Conservation (phyloP, 176 grass and related monocot species). For the Phragmites australis region DNA sequence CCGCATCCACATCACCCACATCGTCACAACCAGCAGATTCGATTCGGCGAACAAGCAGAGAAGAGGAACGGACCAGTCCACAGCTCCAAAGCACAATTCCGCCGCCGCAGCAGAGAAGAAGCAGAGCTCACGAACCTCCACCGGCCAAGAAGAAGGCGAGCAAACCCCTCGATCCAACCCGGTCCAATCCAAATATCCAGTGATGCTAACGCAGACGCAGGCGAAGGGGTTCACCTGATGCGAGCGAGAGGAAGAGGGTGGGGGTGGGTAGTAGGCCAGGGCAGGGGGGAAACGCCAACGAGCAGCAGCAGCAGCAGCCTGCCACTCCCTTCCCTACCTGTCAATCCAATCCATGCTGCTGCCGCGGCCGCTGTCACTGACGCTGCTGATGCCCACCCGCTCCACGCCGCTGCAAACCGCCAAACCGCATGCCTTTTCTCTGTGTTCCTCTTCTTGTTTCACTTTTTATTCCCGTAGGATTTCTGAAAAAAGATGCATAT, state of each 20-base stretch:
- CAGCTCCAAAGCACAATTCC: constrained; percentile 28
- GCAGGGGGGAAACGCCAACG: constrained; percentile 26
- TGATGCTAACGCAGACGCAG: constrained; percentile 1
- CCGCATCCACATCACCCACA: constrained; percentile 28
- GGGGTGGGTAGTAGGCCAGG: background rate
- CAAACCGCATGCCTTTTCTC: constrained; percentile 51
- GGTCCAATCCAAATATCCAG: background rate
- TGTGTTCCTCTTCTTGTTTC: background rate
- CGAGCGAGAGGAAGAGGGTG: background rate
- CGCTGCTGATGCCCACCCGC: constrained; percentile 30
- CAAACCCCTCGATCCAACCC: background rate
- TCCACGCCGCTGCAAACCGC: constrained; percentile 49
- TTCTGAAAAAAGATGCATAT: background rate
- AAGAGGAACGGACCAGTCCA: background rate
- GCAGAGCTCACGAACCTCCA: background rate
- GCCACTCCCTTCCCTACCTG: constrained; percentile 37
- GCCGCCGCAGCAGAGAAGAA: background rate
- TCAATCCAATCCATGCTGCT: constrained; percentile 21
- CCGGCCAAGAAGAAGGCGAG: background rate
- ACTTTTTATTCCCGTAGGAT: background rate
- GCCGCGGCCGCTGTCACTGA: constrained; percentile 17
- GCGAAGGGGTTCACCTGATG: constrained; percentile 34
- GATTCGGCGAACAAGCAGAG: background rate
- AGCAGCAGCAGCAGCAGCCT: constrained; percentile 20
- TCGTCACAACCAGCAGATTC: constrained; percentile 34